Percentiles rank a stretch among this genome's conserved stretches.
phyloP scores from a whole-genome alignment of 73 alveolate genomes.

The Tetrahymena elliotti region DNA sequence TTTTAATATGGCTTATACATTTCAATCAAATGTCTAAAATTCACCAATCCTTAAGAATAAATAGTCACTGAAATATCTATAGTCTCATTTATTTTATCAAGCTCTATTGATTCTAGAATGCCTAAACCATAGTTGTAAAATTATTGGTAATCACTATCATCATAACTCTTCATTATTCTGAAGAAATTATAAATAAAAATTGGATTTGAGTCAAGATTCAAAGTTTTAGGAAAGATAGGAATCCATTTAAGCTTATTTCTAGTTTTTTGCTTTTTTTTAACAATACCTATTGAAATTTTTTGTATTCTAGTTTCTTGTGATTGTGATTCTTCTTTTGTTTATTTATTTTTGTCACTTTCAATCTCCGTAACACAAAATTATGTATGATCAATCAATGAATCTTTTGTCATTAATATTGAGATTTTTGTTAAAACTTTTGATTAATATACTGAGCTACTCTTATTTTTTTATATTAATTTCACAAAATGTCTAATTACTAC shows the following conservation, averaged over 20 bases:
- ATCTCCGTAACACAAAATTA: not conserved
- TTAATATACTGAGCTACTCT: too few species aligned
- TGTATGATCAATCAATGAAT: too few species aligned
- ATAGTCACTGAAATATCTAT: not conserved
- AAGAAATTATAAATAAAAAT: not conserved
- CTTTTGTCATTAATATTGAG: too few species aligned
- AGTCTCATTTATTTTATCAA: not conserved
- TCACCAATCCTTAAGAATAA: not conserved
- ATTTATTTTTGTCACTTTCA: not conserved
- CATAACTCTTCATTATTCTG: not conserved
- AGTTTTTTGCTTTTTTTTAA: too few species aligned
- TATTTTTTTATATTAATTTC: too few species aligned
- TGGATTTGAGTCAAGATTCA: not conserved
- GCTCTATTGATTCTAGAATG: not conserved
- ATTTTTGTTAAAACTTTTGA: too few species aligned
- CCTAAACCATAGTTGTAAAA: not conserved
- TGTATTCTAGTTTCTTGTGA: not conserved
- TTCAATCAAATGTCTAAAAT: not conserved
- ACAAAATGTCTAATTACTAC: too few species aligned
- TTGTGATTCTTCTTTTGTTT: not conserved
- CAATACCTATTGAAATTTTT: too few species aligned
- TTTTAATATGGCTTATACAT: not conserved
- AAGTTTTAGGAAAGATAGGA: not conserved
- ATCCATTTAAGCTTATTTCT: not conserved
- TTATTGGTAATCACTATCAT: not conserved